Conservation (phyloP, 176 grass and related monocot genomes). For the Aegilops tauschii region DNA sequence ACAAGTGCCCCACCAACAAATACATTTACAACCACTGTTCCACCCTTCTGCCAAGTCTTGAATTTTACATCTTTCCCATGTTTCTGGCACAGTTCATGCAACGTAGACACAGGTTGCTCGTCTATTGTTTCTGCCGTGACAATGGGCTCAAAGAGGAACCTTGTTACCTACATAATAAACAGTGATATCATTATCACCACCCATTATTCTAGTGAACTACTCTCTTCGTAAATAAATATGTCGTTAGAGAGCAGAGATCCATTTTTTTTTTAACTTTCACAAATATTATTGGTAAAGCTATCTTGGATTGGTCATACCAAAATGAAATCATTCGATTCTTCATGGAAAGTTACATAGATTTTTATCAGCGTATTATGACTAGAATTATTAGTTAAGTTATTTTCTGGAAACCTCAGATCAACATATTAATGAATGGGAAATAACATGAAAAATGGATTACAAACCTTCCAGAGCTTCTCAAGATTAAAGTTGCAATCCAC, state of each 20-base stretch:
- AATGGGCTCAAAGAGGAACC: conserved; percentile 65
- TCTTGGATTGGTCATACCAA: neutral
- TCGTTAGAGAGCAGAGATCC: neutral
- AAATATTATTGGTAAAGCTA: neutral
- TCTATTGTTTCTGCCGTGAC: conserved; percentile 67
- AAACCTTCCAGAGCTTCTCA: conserved; percentile 73
- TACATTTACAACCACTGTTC: conserved; percentile 47
- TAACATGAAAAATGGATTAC: neutral
- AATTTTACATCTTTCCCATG: conserved; percentile 51
- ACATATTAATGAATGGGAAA: neutral
- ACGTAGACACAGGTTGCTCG: conserved; percentile 74
- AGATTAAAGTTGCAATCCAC: conserved; percentile 80
- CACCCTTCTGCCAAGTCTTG: conserved; percentile 51
- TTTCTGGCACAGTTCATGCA: conserved; percentile 60
- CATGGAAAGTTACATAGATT: neutral
- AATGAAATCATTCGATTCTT: neutral
- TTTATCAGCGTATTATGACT: neutral
- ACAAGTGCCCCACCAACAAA: conserved; percentile 56
- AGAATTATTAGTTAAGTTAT: neutral
- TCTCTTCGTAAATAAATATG: neutral
- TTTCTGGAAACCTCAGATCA: neutral
- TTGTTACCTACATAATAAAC: conserved; percentile 51
- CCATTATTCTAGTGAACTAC: neutral
- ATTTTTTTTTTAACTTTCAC: neutral
- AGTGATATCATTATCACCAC: neutral